Conservation (phyloP, 140 eudicot species). For the Artemisia princeps region DNA sequence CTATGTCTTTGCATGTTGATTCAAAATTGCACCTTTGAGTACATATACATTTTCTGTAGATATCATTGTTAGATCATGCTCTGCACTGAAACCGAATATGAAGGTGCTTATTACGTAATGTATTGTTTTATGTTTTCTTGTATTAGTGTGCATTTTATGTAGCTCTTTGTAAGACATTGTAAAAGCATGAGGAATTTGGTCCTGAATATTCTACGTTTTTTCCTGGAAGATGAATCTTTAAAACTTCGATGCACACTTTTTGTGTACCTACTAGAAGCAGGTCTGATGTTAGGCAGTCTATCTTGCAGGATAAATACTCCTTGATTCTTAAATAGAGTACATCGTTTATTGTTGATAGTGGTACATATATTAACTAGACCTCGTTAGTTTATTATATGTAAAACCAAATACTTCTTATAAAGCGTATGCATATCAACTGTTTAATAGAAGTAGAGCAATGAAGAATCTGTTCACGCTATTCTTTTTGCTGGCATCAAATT, state of each 20-base stretch:
- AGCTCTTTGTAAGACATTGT: slow-evolving; percentile 2
- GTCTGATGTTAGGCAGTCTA: slow-evolving; percentile 13
- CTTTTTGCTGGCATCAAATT: slow-evolving; percentile 11
- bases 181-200: slow-evolving; percentile 21
- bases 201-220: slow-evolving; percentile 11
- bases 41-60: background rate
- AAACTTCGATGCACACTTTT: slow-evolving; percentile 9
- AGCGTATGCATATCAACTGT: background rate
- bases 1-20: background rate
- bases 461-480: slow-evolving; percentile 4
- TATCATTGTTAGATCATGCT: slow-evolving; percentile 11
- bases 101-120: background rate
- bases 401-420: background rate
- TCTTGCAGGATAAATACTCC: slow-evolving; percentile 19
- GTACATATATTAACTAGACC: slow-evolving; percentile 13
- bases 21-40: background rate
- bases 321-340: background rate
- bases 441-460: background rate
- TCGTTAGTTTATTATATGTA: background rate
- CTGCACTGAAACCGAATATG: background rate
- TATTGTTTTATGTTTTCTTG: background rate
- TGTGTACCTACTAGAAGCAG: slow-evolving; percentile 25
- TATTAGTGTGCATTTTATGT: background rate
- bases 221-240: slow-evolving; percentile 17
- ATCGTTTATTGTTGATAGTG: background rate